Conservation (phyloP, 176 grass and related monocot species). For the Hyparrhenia diplandra region DNA sequence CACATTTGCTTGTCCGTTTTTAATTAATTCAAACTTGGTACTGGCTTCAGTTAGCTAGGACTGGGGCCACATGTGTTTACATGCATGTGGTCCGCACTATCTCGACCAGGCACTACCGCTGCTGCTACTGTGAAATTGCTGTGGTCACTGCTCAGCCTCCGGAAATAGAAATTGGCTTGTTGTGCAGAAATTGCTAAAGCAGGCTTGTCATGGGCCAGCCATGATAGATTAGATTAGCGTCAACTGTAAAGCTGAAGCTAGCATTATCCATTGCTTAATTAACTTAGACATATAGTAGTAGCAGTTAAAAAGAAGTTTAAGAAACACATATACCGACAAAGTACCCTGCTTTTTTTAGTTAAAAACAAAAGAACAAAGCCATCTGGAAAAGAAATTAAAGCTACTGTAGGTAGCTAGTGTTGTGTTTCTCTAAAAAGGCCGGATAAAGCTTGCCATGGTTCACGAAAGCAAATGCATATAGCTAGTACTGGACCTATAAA, state of each 20-base stretch:
- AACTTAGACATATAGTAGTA: not conserved
- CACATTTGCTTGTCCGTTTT: too few relatives aligned
- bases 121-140: too few relatives aligned
- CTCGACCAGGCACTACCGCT: too few relatives aligned
- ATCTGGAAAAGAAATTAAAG: not conserved
- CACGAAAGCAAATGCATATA: not conserved
- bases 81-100: too few relatives aligned
- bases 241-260: slow-evolving; percentile 1
- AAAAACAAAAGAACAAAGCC: not conserved
- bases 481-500: not conserved
- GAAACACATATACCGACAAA: not conserved
- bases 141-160: too few relatives aligned
- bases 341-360: not conserved
- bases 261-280: not conserved
- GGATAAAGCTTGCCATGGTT: not conserved
- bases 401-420: not conserved
- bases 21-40: too few relatives aligned
- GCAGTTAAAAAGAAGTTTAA: too few relatives aligned
- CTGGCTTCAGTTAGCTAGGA: too few relatives aligned
- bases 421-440: not conserved
- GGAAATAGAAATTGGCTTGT: not conserved
- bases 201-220: not conserved
- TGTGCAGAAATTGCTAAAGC: not conserved
- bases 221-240: not conserved
- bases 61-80: too few relatives aligned